phyloP scores from a whole-genome alignment of 495 filamentous ascomycete genomes.

The Hypoxylon subgilvum region DNA sequence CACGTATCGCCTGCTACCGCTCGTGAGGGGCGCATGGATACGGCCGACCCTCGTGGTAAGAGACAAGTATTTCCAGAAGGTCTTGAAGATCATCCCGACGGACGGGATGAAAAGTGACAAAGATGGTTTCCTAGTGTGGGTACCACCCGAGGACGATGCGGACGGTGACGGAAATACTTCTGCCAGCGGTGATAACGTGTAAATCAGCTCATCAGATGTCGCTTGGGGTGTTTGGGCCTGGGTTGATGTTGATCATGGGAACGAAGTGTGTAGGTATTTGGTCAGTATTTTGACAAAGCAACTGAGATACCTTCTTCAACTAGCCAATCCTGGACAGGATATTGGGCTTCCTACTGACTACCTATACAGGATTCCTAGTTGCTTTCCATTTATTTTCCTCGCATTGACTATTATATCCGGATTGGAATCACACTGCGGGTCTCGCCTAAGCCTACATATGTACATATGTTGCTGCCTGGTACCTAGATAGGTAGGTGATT shows the following conservation, averaged over 20 bases:
- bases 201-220: neutral
- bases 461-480: too few relatives aligned
- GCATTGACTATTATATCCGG: too few relatives aligned
- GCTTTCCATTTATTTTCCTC: too few relatives aligned
- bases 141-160: constrained; percentile 52
- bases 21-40: constrained; percentile 69
- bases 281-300: too few relatives aligned
- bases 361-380: too few relatives aligned
- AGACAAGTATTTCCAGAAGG: constrained; percentile 90
- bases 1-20: constrained; percentile 70
- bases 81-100: constrained; percentile 70
- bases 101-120: constrained; percentile 77
- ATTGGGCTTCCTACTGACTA: too few relatives aligned
- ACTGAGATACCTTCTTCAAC: too few relatives aligned
- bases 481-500: too few relatives aligned
- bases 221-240: neutral
- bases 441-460: too few relatives aligned
- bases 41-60: constrained; percentile 73
- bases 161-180: constrained; percentile 28
- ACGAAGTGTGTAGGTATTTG: constrained; percentile 1
- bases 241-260: neutral
- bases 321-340: too few relatives aligned
- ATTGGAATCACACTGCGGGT: too few relatives aligned
- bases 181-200: constrained; percentile 1
- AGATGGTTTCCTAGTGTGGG: constrained; percentile 74